Percentiles rank a stretch among this genome's conserved stretches.
phyloP scores from a whole-genome alignment of 2,329 filamentous ascomycete species.

The Arthrobotrys entomopaga region DNA sequence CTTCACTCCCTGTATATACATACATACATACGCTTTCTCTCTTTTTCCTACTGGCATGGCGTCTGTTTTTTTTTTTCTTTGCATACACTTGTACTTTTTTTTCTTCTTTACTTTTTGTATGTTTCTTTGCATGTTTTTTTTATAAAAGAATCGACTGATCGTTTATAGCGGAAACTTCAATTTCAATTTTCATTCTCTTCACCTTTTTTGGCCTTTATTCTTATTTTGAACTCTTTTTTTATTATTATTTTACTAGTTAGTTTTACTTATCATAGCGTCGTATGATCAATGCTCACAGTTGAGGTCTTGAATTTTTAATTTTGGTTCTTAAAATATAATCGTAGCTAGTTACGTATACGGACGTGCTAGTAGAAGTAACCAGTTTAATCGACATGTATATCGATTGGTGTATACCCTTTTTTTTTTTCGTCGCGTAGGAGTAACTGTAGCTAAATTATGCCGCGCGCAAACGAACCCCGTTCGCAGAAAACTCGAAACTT shows the following conservation, averaged over 20 bases:
- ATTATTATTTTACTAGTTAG: slow-evolving; percentile 11
- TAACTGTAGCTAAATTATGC: not conserved
- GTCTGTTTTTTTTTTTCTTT: slow-evolving; percentile 3
- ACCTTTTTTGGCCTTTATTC: slow-evolving; percentile 12
- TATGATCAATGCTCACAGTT: slow-evolving; percentile 31
- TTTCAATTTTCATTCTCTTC: slow-evolving; percentile 15
- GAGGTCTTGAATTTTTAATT: too few species aligned
- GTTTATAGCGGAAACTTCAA: slow-evolving; percentile 34
- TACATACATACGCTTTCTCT: too few species aligned
- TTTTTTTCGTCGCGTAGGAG: not conserved
- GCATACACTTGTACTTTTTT: slow-evolving; percentile 33
- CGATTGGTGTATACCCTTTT: not conserved
- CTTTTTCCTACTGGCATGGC: too few species aligned
- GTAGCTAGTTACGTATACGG: too few species aligned
- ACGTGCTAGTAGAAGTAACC: too few species aligned
- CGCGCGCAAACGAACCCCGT: not conserved
- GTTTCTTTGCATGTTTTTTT: slow-evolving; percentile 27
- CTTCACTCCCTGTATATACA: too few species aligned
- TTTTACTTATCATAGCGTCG: slow-evolving; percentile 32
- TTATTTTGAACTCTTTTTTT: slow-evolving; percentile 1
- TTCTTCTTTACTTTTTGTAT: slow-evolving; percentile 17
- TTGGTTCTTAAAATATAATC: too few species aligned
- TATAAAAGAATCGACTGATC: slow-evolving; percentile 32
- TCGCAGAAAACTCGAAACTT: not conserved
- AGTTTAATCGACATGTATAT: not conserved